Percentiles rank a stretch among this genome's conserved stretches.
These are phyloP conservation scores for Pueraria montana DNA, from an alignment of 306 rosid genomes.

Conservation along the genomic window DNA sequence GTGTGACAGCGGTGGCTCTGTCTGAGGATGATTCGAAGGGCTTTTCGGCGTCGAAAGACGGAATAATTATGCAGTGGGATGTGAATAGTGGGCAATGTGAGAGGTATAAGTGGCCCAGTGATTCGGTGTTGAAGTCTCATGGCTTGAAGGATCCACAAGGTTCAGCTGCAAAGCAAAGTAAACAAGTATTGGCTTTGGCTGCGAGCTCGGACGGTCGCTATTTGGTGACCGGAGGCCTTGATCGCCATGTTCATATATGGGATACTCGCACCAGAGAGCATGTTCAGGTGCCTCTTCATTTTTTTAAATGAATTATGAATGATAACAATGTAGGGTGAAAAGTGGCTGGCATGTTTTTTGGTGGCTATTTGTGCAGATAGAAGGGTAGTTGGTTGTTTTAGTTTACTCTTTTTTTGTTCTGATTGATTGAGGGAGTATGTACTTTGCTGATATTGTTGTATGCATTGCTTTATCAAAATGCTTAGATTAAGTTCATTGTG, in stretches of 20 bases:
- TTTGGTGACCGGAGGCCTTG: slow-evolving; percentile 91
- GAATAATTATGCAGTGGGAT: slow-evolving; percentile 89
- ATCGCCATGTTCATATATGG: slow-evolving; percentile 98
- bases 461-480: neutral
- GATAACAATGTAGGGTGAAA: neutral
- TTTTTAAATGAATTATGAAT: slow-evolving; percentile 18
- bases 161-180: slow-evolving; percentile 77
- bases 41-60: slow-evolving; percentile 95
- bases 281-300: slow-evolving; percentile 69
- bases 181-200: slow-evolving; percentile 73
- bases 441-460: neutral
- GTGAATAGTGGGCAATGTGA: slow-evolving; percentile 83
- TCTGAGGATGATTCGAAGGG: slow-evolving; percentile 89
- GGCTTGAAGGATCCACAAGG: slow-evolving; percentile 89
- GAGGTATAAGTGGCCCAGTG: slow-evolving; percentile 83
- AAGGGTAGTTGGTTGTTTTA: slow-evolving; percentile 10
- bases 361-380: neutral
- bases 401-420: no score
- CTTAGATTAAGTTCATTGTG: neutral
- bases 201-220: slow-evolving; percentile 92
- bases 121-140: slow-evolving; percentile 72
- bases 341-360: no score
- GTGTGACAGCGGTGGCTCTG: slow-evolving; percentile 84
- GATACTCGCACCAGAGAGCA: slow-evolving; percentile 90
- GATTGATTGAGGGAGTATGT: neutral